Base-by-base conservation (phyloP, 2,329 filamentous ascomycete genomes). In the Sphaceloma murrayae region DNA sequence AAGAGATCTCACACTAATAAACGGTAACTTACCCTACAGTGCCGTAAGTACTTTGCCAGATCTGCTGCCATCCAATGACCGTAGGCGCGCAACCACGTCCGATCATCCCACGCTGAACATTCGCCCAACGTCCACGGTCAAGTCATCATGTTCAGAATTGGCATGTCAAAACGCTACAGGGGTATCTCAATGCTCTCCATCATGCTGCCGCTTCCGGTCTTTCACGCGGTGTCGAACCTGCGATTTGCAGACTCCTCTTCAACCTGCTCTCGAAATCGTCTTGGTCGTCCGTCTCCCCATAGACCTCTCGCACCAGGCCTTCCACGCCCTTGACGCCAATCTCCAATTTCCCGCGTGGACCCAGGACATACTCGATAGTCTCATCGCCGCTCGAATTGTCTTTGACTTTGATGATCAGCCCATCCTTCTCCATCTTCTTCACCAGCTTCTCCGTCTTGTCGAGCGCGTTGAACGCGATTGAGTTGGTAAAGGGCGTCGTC, bases 291-390 rank as follows among this genome's bases (percentile, higher is more conserved):
- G 43, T 52, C 13, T 57, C 55, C 5, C 57, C 76, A 56, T 73
- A 77, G 1, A 80, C 72, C 40, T 62, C 63, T 49, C 66, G 66
- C 3, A 87, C 77, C 50, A 95, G 63, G 0, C 77, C 78, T 13
- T 78, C 76, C 9, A 91, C 82, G 1, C 83, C 85, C 39, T 78
- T 73, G n/a, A 79, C 70, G 0, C 83, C 85, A 26, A 96, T 75
- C 62, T 96, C 91, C 5, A 88, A 72, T 62, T 83, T 91, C 4
- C 84, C 89, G 16, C 91, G 74, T 4, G 86, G 82, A 2, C 91
- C 91, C 10, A 95, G 75, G 46, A 83, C 75, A 73, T 85, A 98
- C 36, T 85, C 87, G 5, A 86, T 71, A 2, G 76, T 71, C 50
- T 89, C 80, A 27, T 94, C 85, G 18, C 83, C 85, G 1, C 77